Evolutionary conservation across 805 yeast species (phyloP).

Genomic region (Maudiozyma turicensis): DNA sequence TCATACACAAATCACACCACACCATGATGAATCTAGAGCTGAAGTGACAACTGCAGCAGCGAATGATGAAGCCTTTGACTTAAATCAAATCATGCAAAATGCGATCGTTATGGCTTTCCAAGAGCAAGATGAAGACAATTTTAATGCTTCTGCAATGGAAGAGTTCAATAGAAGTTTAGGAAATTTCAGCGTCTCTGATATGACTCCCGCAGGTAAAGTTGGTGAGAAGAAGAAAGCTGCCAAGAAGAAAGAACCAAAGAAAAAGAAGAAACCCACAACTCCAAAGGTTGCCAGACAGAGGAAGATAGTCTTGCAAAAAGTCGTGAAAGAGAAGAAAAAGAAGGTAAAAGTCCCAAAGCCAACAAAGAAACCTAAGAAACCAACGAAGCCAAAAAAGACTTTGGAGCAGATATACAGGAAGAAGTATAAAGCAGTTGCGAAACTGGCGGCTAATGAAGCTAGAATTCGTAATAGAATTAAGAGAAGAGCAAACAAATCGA

Average conservation of each 20-base stretch:
- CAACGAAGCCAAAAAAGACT: constrained; percentile 10
- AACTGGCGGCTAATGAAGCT: constrained; percentile 23
- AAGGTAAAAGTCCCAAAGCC: not conserved
- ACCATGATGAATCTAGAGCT: not conserved
- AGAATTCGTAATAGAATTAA: constrained; percentile 16
- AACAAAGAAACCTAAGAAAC: constrained; percentile 3
- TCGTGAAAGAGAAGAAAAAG: constrained; percentile 4
- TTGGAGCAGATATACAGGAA: constrained; percentile 13
- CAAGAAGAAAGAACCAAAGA: constrained; percentile 1
- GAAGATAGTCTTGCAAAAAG: constrained; percentile 9
- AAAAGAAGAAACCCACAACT: constrained; percentile 1
- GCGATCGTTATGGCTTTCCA: constrained; percentile 71
- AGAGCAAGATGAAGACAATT: constrained; percentile 25
- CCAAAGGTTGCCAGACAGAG: constrained; percentile 5
- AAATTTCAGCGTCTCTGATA: constrained; percentile 6
- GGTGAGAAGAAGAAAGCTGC: not conserved
- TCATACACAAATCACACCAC: not conserved
- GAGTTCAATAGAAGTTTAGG: constrained; percentile 22
- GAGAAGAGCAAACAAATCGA: constrained; percentile 11
- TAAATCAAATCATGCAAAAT: constrained; percentile 66
- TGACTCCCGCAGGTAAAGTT: not conserved
- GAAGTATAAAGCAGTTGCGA: constrained; percentile 14
- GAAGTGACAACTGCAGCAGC: constrained; percentile 4
- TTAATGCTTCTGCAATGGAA: constrained; percentile 19
- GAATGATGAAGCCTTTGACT: constrained; percentile 43